phyloP scores from a whole-genome alignment of 1,284 basidiomycete genomes.

The Cutaneotrichosporon sp. region DNA sequence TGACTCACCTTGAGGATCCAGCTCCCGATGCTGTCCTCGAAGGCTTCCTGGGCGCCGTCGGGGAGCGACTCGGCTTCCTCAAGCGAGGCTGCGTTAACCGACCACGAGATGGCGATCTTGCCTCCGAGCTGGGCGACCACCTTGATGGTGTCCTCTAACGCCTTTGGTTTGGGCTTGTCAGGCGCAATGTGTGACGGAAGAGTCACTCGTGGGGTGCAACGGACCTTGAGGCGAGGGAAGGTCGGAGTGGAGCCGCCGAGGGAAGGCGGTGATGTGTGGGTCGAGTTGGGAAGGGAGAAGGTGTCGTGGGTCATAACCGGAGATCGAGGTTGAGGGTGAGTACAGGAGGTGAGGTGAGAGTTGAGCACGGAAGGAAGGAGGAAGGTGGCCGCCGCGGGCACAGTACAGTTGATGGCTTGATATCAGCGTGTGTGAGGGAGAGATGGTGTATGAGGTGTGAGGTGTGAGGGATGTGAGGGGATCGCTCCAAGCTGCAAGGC shows the following conservation, averaged over 20 bases:
- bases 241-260: too few relatives aligned
- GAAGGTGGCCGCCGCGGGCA: background rate
- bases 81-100: background rate
- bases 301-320: background rate
- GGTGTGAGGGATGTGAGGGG: background rate
- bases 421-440: background rate
- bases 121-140: constrained; percentile 27
- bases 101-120: constrained; percentile 20
- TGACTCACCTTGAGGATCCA: background rate
- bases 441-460: background rate
- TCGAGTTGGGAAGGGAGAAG: background rate
- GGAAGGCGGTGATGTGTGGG: background rate
- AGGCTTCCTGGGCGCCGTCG: background rate
- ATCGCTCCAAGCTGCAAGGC: background rate
- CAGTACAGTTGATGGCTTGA: background rate
- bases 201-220: constrained; percentile 15
- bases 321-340: background rate
- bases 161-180: constrained; percentile 12
- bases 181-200: constrained; percentile 24
- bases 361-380: background rate
- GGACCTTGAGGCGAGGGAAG: constrained; percentile 22
- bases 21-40: constrained; percentile 5
- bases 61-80: background rate
- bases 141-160: constrained; percentile 28
- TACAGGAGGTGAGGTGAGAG: background rate